Conservation (phyloP, 2,329 filamentous ascomycete genomes). For the Onygena corvina region DNA sequence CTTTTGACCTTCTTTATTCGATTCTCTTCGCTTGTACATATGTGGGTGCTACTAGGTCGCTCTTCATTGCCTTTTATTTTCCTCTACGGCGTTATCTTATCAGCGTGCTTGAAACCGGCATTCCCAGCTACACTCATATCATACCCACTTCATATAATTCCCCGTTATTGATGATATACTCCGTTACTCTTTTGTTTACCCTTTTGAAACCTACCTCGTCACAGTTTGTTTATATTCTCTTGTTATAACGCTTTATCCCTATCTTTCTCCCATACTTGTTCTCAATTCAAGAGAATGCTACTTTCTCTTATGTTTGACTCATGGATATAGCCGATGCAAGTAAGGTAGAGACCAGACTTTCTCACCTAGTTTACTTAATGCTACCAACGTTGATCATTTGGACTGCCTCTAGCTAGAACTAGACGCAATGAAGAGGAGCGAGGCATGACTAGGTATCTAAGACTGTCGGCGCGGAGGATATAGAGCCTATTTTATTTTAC, state of each 20-base stretch:
- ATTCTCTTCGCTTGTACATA: conserved; percentile 4
- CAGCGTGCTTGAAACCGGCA: conserved; percentile 5
- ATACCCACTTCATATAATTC: neutral
- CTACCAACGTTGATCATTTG: neutral
- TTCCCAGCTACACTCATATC: neutral
- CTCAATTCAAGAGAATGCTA: neutral
- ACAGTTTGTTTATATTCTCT: neutral
- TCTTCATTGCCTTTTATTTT: neutral
- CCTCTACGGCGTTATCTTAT: neutral
- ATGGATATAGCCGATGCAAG: too few species aligned
- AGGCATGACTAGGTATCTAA: too few species aligned
- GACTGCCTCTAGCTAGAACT: too few species aligned
- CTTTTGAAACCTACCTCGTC: neutral
- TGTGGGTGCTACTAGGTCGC: neutral
- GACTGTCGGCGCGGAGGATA: too few species aligned
- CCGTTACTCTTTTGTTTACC: neutral
- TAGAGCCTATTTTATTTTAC: too few species aligned
- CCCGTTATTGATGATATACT: conserved; percentile 1
- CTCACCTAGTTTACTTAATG: neutral
- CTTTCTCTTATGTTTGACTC: too few species aligned
- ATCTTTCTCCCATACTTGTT: neutral
- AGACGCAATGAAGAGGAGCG: too few species aligned
- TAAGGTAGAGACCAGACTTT: neutral
- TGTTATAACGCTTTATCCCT: neutral
- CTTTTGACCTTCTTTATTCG: neutral